phyloP scores from a whole-genome alignment of 2,329 filamentous ascomycete species.

The Calonectria multiphialidica region DNA sequence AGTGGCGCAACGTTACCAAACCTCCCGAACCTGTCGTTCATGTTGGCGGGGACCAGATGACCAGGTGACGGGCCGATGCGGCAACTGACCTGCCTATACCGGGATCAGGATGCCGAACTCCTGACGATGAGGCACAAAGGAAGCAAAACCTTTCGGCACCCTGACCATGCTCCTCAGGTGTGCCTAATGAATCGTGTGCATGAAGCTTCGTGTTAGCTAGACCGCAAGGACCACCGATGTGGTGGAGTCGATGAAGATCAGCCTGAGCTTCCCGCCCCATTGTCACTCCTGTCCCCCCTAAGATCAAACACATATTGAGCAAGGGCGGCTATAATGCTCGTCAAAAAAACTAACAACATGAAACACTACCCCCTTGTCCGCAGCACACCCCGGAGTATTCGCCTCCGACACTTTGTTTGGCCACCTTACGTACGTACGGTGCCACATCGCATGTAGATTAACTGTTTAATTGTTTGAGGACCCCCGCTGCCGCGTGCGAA shows the following conservation, averaged over 20 bases:
- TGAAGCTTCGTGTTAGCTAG: neutral
- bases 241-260: conserved; percentile 24
- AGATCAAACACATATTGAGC: conserved; percentile 27
- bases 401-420: conserved; percentile 26
- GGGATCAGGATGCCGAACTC: conserved; percentile 20
- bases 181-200: conserved; percentile 3
- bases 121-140: conserved; percentile 7
- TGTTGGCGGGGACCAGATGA: conserved; percentile 7
- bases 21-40: conserved; percentile 11
- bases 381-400: conserved; percentile 16
- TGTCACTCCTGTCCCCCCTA: conserved; percentile 12
- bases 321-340: conserved; percentile 29
- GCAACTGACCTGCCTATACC: neutral
- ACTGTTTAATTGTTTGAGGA: conserved; percentile 9
- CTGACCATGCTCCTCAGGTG: neutral
- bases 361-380: conserved; percentile 13
- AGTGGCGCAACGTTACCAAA: conserved; percentile 3
- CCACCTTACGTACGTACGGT: conserved; percentile 25
- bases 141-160: neutral
- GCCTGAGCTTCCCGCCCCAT: conserved; percentile 7
- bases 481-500: neutral
- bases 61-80: conserved; percentile 19
- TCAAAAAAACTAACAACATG: conserved; percentile 23
- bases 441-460: conserved; percentile 35
- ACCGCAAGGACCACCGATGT: conserved; percentile 11